Conservation (phyloP, 1,284 basidiomycete species). For the Ganoderma boninense region DNA sequence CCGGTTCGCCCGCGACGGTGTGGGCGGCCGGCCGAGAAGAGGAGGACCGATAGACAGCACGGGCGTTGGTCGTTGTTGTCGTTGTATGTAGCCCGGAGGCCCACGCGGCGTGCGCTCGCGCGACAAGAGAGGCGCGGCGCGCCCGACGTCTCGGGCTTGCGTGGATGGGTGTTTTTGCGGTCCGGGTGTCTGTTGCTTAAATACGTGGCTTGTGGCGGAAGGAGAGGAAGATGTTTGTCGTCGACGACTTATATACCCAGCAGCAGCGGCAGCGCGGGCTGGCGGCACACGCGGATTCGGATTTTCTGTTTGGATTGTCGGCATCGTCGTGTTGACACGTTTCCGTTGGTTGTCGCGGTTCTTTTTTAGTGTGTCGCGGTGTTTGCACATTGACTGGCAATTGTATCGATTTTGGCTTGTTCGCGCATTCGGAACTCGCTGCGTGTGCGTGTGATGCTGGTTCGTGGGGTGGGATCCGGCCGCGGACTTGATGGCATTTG, state of each 20-base stretch:
- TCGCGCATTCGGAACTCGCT: slow-evolving; percentile 8
- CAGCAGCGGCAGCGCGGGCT: not conserved
- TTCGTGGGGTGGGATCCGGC: not conserved
- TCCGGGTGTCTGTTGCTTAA: not conserved
- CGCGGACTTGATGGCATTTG: too few species aligned
- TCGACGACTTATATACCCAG: not conserved
- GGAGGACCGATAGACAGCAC: slow-evolving; percentile 9
- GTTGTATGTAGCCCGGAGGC: too few species aligned
- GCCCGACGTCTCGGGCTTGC: not conserved
- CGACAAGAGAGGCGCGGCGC: not conserved
- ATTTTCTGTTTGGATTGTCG: slow-evolving; percentile 6
- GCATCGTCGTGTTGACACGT: not conserved
- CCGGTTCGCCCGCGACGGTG: slow-evolving; percentile 22
- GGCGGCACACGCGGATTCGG: not conserved
- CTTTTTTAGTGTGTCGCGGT: not conserved
- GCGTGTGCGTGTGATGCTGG: not conserved
- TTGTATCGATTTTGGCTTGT: slow-evolving; percentile 17
- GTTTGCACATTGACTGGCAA: slow-evolving; percentile 15
- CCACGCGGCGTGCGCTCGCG: slow-evolving; percentile 1
- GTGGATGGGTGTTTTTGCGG: not conserved
- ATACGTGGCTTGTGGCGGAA: not conserved
- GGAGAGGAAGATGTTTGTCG: not conserved
- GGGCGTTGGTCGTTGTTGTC: not conserved
- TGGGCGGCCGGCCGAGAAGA: slow-evolving; percentile 25
- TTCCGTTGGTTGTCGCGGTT: not conserved